A percentile compares a stretch with the other conserved stretches of the same genome.
These are phyloP conservation scores for Dactylellina cionopaga DNA, from an alignment of 2,329 filamentous ascomycete species.

Conservation along the genomic window DNA sequence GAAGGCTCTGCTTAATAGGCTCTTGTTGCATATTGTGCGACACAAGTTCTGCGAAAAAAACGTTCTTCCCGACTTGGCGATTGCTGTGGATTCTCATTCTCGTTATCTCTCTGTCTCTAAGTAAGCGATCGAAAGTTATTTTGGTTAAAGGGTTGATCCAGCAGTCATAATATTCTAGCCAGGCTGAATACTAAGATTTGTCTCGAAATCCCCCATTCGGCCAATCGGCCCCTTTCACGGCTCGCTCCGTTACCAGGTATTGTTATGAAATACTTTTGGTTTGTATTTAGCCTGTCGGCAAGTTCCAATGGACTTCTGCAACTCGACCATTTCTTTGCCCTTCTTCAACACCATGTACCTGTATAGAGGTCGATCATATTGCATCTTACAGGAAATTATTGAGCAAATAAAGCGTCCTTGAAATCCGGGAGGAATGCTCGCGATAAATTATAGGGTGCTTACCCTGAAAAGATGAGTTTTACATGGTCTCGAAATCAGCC, in stretches of 20 bases:
- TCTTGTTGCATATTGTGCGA: not conserved
- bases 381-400: not conserved
- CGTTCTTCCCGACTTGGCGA: not conserved
- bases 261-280: not conserved
- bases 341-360: not conserved
- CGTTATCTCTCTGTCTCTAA: not conserved
- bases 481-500: too few relatives aligned
- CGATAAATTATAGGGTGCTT: not conserved
- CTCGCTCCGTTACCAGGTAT: constrained; percentile 18
- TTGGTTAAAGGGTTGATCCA: not conserved
- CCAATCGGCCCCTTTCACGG: constrained; percentile 12
- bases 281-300: not conserved
- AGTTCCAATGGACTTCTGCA: not conserved
- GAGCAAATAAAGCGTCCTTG: not conserved
- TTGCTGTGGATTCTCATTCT: not conserved
- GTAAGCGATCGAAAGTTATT: not conserved
- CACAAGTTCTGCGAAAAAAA: not conserved
- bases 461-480: not conserved
- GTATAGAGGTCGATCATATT: not conserved
- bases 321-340: not conserved
- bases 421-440: not conserved
- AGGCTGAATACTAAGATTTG: constrained; percentile 9
- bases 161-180: constrained; percentile 16
- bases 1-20: too few relatives aligned
- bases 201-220: not conserved